phyloP scores from a whole-genome alignment of 306 rosid species.

The Canavalia ensiformis region DNA sequence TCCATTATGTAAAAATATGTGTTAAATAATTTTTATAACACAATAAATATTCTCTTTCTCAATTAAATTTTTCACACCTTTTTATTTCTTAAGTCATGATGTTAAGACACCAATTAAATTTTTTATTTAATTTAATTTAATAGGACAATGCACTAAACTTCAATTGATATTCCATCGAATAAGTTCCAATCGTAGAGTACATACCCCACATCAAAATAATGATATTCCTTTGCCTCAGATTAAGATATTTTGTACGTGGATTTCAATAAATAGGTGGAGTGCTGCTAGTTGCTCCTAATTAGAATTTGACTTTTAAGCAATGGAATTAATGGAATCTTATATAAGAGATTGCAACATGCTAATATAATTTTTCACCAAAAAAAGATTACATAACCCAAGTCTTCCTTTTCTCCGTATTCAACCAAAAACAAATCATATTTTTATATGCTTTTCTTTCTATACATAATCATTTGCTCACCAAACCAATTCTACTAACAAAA shows the following conservation, averaged over 20 bases:
- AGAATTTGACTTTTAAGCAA: background rate
- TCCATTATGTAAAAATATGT: too few species aligned
- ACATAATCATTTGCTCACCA: background rate
- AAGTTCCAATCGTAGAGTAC: background rate
- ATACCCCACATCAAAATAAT: conserved; percentile 1
- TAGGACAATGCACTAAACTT: background rate
- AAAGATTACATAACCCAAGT: conserved; percentile 50
- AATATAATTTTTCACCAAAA: conserved; percentile 1
- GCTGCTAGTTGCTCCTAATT: background rate
- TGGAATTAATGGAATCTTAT: background rate
- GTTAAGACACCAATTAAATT: too few species aligned
- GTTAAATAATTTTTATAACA: too few species aligned
- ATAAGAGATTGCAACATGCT: background rate
- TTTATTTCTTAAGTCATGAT: too few species aligned
- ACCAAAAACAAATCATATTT: conserved; percentile 35
- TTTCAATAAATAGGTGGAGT: background rate
- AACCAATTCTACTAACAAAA: too few species aligned
- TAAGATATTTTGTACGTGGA: background rate
- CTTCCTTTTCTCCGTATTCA: conserved; percentile 45
- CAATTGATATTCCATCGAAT: background rate
- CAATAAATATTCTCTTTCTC: too few species aligned
- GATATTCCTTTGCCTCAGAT: background rate
- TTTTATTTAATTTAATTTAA: background rate
- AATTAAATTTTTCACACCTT: too few species aligned
- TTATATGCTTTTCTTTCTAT: conserved; percentile 11